Conservation (phyloP, 2,329 filamentous ascomycete genomes). For the Penicillium sp. region DNA sequence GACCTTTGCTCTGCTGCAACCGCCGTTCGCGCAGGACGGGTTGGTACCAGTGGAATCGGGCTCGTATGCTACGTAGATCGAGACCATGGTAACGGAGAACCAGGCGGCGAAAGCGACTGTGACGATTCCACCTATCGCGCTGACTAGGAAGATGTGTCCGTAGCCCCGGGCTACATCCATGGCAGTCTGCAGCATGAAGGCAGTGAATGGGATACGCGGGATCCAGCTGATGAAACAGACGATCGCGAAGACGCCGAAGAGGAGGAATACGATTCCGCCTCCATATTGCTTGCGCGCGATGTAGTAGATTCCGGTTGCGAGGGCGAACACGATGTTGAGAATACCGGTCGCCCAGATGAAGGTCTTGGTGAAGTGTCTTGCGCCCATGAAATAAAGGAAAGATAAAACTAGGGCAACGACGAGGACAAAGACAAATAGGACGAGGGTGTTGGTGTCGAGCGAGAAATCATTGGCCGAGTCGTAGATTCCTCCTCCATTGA, state of each 20-base stretch:
- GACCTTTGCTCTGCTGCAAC: slow-evolving; percentile 73
- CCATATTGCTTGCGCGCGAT: slow-evolving; percentile 73
- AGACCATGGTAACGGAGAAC: slow-evolving; percentile 82
- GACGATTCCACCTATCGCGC: slow-evolving; percentile 74
- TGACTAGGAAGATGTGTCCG: slow-evolving; percentile 84
- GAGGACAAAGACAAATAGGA: slow-evolving; percentile 79
- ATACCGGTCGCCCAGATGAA: slow-evolving; percentile 94
- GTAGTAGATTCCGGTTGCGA: slow-evolving; percentile 88
- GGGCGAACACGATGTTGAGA: slow-evolving; percentile 76
- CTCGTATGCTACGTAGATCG: slow-evolving; percentile 80
- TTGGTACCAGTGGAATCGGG: slow-evolving; percentile 54
- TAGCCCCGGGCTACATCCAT: slow-evolving; percentile 82
- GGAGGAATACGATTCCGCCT: slow-evolving; percentile 80
- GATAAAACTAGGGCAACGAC: slow-evolving; percentile 72
- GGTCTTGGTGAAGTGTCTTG: slow-evolving; percentile 77
- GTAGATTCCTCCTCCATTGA: slow-evolving; percentile 73
- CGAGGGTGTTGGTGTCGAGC: slow-evolving; percentile 78
- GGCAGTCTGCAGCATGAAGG: slow-evolving; percentile 80
- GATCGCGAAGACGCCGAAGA: slow-evolving; percentile 77
- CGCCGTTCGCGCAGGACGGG: slow-evolving; percentile 56
- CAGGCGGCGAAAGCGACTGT: slow-evolving; percentile 77
- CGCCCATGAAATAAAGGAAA: slow-evolving; percentile 72
- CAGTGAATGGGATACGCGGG: slow-evolving; percentile 83
- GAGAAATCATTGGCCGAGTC: slow-evolving; percentile 63
- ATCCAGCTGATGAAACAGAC: slow-evolving; percentile 90